Conservation (phyloP, 208 protist species). For the Leishmania tarentolae region DNA sequence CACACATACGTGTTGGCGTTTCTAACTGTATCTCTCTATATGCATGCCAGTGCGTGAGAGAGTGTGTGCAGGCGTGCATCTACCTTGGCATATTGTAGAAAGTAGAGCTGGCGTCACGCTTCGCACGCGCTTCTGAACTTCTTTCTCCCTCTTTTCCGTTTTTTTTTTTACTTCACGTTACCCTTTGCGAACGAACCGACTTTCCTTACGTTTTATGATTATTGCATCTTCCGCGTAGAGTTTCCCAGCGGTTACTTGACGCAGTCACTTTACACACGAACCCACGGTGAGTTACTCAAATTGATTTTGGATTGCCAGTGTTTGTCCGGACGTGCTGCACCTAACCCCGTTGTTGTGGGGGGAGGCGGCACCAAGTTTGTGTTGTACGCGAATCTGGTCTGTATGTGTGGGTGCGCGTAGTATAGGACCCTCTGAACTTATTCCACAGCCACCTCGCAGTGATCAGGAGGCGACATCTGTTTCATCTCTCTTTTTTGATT, state of each 20-base stretch:
- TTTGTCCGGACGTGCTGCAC: not conserved
- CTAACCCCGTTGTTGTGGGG: not conserved
- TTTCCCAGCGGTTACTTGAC: not conserved
- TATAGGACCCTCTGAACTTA: not conserved
- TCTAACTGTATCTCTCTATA: not conserved
- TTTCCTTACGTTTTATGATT: slow-evolving; percentile 8
- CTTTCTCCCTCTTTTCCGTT: not conserved
- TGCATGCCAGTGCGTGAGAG: not conserved
- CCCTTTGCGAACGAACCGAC: not conserved
- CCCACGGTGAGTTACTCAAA: not conserved
- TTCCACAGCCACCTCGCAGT: not conserved
- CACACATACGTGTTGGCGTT: not conserved
- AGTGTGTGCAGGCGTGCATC: slow-evolving; percentile 2
- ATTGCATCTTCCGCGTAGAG: not conserved
- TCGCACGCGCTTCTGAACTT: not conserved
- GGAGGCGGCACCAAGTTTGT: not conserved
- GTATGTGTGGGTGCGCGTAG: not conserved
- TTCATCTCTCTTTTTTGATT: not conserved
- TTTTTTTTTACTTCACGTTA: not conserved
- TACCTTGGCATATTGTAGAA: not conserved
- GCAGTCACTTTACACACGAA: not conserved
- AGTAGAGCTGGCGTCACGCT: not conserved
- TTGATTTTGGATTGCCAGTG: not conserved
- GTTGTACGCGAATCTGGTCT: not conserved
- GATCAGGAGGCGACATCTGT: not conserved